Evolutionary conservation across 345 rosid genomes (phyloP).

Genomic region (Pugionium cornutum): DNA sequence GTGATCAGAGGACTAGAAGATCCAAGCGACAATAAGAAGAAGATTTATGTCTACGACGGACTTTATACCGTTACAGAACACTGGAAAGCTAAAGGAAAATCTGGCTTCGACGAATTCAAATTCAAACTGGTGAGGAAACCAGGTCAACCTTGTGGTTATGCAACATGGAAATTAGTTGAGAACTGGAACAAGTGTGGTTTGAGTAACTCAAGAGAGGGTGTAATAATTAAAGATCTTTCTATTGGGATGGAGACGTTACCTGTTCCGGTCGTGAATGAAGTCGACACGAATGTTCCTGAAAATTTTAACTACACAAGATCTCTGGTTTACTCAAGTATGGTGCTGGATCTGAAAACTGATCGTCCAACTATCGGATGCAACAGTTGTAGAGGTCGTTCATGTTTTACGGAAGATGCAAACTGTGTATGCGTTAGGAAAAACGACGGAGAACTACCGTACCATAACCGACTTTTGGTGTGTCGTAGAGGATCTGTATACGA

Average conservation of each 20-base stretch:
- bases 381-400: neutral
- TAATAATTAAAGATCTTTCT: slow-evolving; percentile 56
- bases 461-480: slow-evolving; percentile 19
- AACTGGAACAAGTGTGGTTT: neutral
- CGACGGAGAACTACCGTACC: slow-evolving; percentile 33
- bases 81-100: slow-evolving; percentile 52
- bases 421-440: slow-evolving; percentile 46
- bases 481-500: slow-evolving; percentile 42
- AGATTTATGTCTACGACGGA: slow-evolving; percentile 60
- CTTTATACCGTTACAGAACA: slow-evolving; percentile 50
- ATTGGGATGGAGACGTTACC: slow-evolving; percentile 57
- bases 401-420: neutral
- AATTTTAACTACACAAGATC: slow-evolving; percentile 45
- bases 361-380: neutral
- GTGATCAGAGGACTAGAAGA: slow-evolving; percentile 65
- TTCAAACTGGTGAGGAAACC: slow-evolving; percentile 53
- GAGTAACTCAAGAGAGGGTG: slow-evolving; percentile 36
- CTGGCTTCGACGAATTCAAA: slow-evolving; percentile 53
- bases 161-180: slow-evolving; percentile 52
- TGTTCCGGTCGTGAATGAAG: slow-evolving; percentile 66
- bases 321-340: neutral
- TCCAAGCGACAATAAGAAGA: slow-evolving; percentile 11
- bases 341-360: neutral
- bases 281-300: slow-evolving; percentile 54
- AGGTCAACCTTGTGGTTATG: slow-evolving; percentile 53